Base-by-base conservation (phyloP, 2,329 filamentous ascomycete genomes). In the Gnomoniopsis sp. region DNA sequence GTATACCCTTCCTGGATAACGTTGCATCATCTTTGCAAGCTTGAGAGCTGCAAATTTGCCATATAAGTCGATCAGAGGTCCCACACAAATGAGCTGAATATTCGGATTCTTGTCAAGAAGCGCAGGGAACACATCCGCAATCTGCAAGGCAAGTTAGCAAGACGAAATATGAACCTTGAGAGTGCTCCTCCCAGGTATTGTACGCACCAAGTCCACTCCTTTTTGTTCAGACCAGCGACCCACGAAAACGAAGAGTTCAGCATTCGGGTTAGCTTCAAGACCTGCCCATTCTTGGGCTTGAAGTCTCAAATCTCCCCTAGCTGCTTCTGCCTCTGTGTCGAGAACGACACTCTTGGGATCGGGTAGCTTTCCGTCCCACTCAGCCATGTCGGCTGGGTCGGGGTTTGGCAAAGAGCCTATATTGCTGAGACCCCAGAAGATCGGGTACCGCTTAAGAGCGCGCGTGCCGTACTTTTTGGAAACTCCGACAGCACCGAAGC, bases 211-310 rank as follows among this genome's bases (percentile, higher is more conserved):
- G 67, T 88, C 86, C 55, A 88, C 78, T 53, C 86, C 86, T 69
- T 88, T 88, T 66, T 88, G 86, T 78, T 85, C 82, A 17, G 81
- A 85, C 86, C 86, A 88, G 62, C 86, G 80, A 58, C 86, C 86
- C 47, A 88, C 86, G 63, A 88, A 88, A 15, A 88, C 85, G 63
- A 88, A 80, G 14, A 88, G 75, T 58, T 88, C 84, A 2, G 86
- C 85, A 43, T 84, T 75, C 2, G 84, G 79, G 63, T 85, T 79
- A 55, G 83, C 77, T 3, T 86, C 75, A 2, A 88, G 75, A 14
- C 83, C 83, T 46, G 86, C 86, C 86, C 86, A 88, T 70, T 87
- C 82, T 65, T 88, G 86, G 23, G 85, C 84, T 67, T 88, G 83
- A 11, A 78, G 76, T 57, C 82, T 81, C 19, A 86, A 72, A 4